Evolutionary conservation across 345 rosid species (phyloP).

Genomic region (Schrenkiella parvula): DNA sequence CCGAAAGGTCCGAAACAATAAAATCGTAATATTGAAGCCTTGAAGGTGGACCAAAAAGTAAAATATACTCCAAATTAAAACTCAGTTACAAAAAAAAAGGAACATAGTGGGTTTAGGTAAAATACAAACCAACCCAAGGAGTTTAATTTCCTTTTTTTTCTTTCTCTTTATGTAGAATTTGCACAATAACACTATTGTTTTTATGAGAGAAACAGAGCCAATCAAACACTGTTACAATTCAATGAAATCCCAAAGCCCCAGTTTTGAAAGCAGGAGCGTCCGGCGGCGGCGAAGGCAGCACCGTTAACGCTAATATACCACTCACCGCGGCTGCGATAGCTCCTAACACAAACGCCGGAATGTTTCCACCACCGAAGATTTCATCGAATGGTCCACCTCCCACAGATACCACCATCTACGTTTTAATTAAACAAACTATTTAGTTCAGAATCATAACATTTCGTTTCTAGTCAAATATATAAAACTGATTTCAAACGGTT

Average conservation of each 20-base stretch:
- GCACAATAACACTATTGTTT: slow-evolving; percentile 27
- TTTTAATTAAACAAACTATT: neutral
- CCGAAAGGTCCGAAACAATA: neutral
- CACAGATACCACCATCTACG: slow-evolving; percentile 70
- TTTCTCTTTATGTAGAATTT: slow-evolving; percentile 12
- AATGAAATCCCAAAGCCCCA: slow-evolving; percentile 38
- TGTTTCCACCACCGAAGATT: slow-evolving; percentile 77
- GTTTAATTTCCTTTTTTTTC: slow-evolving; percentile 2
- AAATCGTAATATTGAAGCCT: slow-evolving; percentile 7
- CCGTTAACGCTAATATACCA: slow-evolving; percentile 49
- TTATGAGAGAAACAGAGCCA: slow-evolving; percentile 16
- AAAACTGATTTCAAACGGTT: neutral
- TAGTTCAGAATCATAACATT: neutral
- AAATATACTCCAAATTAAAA: slow-evolving; percentile 22
- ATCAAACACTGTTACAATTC: slow-evolving; percentile 5
- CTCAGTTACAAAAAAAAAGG: slow-evolving; percentile 18
- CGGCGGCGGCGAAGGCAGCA: slow-evolving; percentile 74
- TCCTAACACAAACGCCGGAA: slow-evolving; percentile 70
- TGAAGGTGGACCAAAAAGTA: slow-evolving; percentile 8
- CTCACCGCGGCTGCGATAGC: slow-evolving; percentile 63
- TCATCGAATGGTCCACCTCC: slow-evolving; percentile 70
- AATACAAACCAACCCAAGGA: slow-evolving; percentile 31
- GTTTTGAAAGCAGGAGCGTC: slow-evolving; percentile 35
- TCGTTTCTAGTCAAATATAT: neutral
- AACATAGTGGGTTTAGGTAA: slow-evolving; percentile 25